A percentile compares a stretch with the other conserved stretches of the same genome.
Conservation (phyloP, 805 yeast genomes). For the Huiozyma naganishii region DNA sequence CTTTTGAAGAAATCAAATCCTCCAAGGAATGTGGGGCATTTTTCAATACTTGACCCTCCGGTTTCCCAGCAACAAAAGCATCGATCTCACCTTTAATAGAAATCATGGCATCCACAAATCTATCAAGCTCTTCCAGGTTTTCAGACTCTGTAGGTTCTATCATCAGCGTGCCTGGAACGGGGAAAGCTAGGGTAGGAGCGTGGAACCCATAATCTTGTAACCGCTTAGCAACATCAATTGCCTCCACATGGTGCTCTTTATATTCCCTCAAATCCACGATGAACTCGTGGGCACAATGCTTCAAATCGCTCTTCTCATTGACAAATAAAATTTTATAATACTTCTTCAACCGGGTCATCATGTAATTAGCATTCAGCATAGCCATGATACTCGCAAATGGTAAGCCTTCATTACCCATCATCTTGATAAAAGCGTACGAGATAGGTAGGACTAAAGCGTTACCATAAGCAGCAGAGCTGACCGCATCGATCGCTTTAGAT, state of each 20-base stretch:
- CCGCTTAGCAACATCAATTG: conserved; percentile 93
- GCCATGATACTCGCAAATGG: conserved; percentile 86
- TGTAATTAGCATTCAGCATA: conserved; percentile 89
- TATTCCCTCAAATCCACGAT: conserved; percentile 83
- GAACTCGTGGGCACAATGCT: conserved; percentile 93
- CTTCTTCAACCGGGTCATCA: conserved; percentile 67
- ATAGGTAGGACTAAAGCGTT: conserved; percentile 90
- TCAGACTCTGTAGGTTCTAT: conserved; percentile 97
- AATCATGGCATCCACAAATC: conserved; percentile 82
- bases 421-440: conserved; percentile 87
- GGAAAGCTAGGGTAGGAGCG: conserved; percentile 98
- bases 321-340: conserved; percentile 72
- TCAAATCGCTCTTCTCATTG: conserved; percentile 31
- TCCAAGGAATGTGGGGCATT: conserved; percentile 87
- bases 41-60: conserved; percentile 61
- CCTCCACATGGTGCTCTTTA: conserved; percentile 74
- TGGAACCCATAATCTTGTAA: conserved; percentile 97
- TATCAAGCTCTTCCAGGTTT: conserved; percentile 73
- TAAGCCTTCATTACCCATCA: conserved; percentile 79
- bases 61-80: conserved; percentile 53
- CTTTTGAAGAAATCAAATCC: conserved; percentile 57
- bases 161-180: conserved; percentile 95
- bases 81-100: conserved; percentile 75
- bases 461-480: conserved; percentile 91
- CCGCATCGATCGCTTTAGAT: conserved; percentile 54